A percentile compares a stretch with the other conserved stretches of the same genome.
Evolutionary conservation across 1,284 basidiomycete species (phyloP).

Genomic region (Cryptococcus jaspeensis): DNA sequence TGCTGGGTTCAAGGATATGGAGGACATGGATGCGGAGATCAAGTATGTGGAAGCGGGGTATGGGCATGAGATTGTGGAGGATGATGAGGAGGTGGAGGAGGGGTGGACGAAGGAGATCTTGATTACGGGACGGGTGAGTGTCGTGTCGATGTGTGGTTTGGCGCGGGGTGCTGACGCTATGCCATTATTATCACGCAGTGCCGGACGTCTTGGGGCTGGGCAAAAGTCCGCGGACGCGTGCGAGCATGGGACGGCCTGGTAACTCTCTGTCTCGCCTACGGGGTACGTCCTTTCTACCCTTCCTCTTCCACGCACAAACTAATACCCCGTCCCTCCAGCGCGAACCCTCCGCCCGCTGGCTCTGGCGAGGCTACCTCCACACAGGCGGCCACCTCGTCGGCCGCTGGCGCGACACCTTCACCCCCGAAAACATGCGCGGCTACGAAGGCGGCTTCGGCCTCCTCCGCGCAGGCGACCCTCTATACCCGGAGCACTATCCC

Average conservation of each 20-base stretch:
- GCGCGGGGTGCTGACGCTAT: neutral
- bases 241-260: conserved; percentile 50
- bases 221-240: conserved; percentile 43
- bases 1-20: conserved; percentile 40
- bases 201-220: conserved; percentile 39
- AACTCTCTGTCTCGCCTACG: conserved; percentile 29
- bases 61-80: conserved; percentile 36
- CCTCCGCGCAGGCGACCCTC: conserved; percentile 39
- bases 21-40: conserved; percentile 37
- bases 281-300: conserved; percentile 21
- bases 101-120: conserved; percentile 53
- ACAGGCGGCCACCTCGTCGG: conserved; percentile 46
- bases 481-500: conserved; percentile 39
- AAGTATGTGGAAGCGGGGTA: conserved; percentile 34
- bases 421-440: conserved; percentile 34
- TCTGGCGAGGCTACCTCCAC: conserved; percentile 49
- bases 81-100: conserved; percentile 33
- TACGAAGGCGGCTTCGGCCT: conserved; percentile 45
- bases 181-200: conserved; percentile 13
- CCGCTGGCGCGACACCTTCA: conserved; percentile 50
- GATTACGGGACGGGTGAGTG: conserved; percentile 39
- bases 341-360: conserved; percentile 42
- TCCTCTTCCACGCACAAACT: neutral
- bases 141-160: neutral
- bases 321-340: conserved; percentile 14